These are phyloP conservation scores for Perilla frutescens DNA, from an alignment of 257 asterid species.

Conservation along the genomic window DNA sequence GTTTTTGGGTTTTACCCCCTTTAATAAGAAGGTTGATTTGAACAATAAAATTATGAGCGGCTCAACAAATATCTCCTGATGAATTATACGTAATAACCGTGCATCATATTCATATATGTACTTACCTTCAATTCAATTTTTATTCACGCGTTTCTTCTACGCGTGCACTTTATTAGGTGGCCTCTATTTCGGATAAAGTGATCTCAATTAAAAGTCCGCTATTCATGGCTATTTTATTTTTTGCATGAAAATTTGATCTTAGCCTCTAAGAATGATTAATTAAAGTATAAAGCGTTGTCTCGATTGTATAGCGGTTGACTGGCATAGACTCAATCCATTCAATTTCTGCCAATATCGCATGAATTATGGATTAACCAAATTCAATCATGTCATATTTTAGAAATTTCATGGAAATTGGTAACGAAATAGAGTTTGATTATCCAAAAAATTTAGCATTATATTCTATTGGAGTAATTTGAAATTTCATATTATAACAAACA, in stretches of 20 bases:
- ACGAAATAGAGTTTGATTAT: no score
- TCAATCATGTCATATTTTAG: no score
- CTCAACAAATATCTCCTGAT: constrained; percentile 24
- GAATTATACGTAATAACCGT: neutral
- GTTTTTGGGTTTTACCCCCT: neutral
- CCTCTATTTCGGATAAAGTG: neutral
- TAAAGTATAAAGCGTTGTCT: no score
- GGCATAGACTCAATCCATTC: no score
- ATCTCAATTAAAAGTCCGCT: neutral
- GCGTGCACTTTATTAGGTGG: constrained; percentile 40
- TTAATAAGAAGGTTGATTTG: neutral
- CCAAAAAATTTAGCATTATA: no score
- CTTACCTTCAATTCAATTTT: neutral
- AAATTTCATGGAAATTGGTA: no score
- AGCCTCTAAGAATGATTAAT: neutral
- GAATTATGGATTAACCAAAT: no score
- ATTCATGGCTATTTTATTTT: no score
- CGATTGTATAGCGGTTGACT: no score
- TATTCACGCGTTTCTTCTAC: constrained; percentile 39
- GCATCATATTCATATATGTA: neutral
- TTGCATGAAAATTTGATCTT: neutral
- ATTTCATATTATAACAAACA: no score
- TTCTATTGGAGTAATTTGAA: no score
- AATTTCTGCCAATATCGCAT: no score
- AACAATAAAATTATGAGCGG: neutral